Percentiles rank a stretch among this genome's conserved stretches.
phyloP scores from a whole-genome alignment of 1,139 yeast species.

The Candida labiduridarum region DNA sequence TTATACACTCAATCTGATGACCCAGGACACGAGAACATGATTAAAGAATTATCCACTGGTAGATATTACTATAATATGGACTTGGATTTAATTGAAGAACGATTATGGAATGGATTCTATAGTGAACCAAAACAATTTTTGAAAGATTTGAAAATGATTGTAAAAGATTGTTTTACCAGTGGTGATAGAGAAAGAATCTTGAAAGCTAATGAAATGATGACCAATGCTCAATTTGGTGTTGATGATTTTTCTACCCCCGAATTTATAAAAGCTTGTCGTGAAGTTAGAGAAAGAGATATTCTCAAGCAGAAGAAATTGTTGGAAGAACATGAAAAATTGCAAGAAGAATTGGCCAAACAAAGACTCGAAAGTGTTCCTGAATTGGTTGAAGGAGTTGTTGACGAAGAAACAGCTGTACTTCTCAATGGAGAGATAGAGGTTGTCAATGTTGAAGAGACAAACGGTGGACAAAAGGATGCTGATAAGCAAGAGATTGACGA shows the following conservation, averaged over 20 bases:
- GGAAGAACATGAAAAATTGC: conserved; percentile 36
- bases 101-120: conserved; percentile 95
- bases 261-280: conserved; percentile 75
- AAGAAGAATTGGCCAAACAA: conserved; percentile 29
- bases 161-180: conserved; percentile 69
- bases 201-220: conserved; percentile 94
- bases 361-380: conserved; percentile 8
- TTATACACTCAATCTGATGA: conserved; percentile 62
- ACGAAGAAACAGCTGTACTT: not conserved
- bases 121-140: conserved; percentile 91
- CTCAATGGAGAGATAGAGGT: not conserved
- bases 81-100: conserved; percentile 88
- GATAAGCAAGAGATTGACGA: not conserved
- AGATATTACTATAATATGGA: conserved; percentile 83
- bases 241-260: conserved; percentile 84
- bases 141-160: conserved; percentile 81
- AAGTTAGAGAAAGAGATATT: conserved; percentile 69
- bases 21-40: conserved; percentile 58
- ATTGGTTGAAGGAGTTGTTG: not conserved
- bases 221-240: conserved; percentile 93
- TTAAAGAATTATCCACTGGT: conserved; percentile 76
- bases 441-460: not conserved
- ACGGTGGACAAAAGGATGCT: not conserved
- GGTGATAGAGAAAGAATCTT: conserved; percentile 85
- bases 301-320: conserved; percentile 51